Conservation (phyloP, 1,139 yeast genomes). For the Geotrichum europaeum region DNA sequence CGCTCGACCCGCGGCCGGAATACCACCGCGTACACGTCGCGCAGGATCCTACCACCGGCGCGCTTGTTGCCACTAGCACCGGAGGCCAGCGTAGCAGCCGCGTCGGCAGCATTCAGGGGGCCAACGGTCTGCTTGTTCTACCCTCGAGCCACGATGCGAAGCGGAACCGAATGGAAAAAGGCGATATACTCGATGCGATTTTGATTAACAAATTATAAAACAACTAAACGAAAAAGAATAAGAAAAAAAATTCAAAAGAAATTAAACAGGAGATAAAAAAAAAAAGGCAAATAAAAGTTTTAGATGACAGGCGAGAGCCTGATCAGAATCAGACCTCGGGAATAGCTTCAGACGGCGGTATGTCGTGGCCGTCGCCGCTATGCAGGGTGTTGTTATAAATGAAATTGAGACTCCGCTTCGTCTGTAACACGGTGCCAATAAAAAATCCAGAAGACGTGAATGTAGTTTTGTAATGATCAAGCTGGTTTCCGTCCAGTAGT, state of each 20-base stretch:
- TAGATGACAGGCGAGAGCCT: not conserved
- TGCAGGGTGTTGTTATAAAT: not conserved
- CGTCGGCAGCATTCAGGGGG: conserved; percentile 42
- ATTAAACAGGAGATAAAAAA: not conserved
- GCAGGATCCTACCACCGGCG: conserved; percentile 21
- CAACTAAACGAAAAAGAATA: not conserved
- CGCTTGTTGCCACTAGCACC: conserved; percentile 37
- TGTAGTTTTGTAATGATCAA: conserved; percentile 3
- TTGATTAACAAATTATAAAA: conserved; percentile 20
- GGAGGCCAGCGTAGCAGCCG: conserved; percentile 47
- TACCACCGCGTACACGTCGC: conserved; percentile 41
- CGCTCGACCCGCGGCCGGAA: conserved; percentile 45
- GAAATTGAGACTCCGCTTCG: conserved; percentile 18
- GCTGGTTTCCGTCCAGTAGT: not conserved
- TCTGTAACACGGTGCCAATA: conserved; percentile 18
- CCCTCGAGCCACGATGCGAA: conserved; percentile 29
- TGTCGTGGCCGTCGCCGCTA: not conserved
- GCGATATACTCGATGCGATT: conserved; percentile 26
- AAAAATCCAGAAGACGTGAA: conserved; percentile 18
- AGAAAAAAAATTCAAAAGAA: not conserved
- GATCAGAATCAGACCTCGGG: not conserved
- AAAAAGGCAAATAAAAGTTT: not conserved
- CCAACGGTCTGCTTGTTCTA: conserved; percentile 41
- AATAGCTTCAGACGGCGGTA: not conserved
- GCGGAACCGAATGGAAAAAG: conserved; percentile 9